These are phyloP conservation scores for Termitomyces bulborhizus DNA, from an alignment of 768 basidiomycete species.

Conservation along the genomic window DNA sequence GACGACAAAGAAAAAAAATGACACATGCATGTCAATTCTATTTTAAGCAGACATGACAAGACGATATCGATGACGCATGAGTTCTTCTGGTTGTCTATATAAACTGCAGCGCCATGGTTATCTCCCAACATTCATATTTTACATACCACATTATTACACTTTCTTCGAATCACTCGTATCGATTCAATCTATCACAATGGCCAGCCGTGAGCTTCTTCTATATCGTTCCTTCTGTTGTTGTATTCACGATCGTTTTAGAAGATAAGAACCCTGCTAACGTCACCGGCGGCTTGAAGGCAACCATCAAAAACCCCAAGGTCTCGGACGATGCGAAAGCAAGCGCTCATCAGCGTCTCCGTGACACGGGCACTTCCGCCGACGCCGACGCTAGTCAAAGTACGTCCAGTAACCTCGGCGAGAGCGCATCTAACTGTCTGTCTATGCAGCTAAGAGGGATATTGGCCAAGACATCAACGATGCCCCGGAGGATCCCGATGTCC, in stretches of 20 bases:
- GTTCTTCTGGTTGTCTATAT: no score
- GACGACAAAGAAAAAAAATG: no score
- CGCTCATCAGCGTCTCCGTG: constrained; percentile 39
- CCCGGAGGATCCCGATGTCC: neutral
- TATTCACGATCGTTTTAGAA: neutral
- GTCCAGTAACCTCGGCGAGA: fast-evolving
- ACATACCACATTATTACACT: no score
- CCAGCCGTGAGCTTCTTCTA: neutral
- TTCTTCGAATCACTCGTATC: neutral
- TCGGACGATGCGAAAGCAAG: constrained; percentile 47
- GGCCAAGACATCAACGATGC: neutral
- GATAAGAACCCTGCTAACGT: constrained; percentile 8
- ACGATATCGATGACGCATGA: no score
- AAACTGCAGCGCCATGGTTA: no score
- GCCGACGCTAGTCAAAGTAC: neutral
- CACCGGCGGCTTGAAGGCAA: constrained; percentile 50
- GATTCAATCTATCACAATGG: neutral
- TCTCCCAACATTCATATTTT: neutral
- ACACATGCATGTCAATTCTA: no score
- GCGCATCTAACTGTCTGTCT: neutral
- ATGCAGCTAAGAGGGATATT: neutral
- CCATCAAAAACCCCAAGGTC: constrained; percentile 52
- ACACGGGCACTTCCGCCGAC: constrained; percentile 18
- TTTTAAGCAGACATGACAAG: no score
- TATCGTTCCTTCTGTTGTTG: no score